phyloP scores from a whole-genome alignment of 176 grass and related monocot species.

The Areca catechu region DNA sequence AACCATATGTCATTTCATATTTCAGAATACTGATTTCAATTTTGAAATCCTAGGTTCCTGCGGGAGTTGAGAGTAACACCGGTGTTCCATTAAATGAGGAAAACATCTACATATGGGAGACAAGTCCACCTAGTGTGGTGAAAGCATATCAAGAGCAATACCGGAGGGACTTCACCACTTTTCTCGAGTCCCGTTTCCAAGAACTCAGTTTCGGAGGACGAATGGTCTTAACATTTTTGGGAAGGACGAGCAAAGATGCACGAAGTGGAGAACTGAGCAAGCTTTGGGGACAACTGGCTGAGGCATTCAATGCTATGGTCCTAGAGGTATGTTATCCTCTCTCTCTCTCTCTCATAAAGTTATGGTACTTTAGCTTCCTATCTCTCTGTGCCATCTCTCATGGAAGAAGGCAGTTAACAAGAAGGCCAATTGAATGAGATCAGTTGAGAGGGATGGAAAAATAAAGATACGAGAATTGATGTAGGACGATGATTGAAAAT shows the following conservation, averaged over 20 bases:
- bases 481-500: no score
- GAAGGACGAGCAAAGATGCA: constrained; percentile 23
- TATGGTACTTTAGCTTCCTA: no score
- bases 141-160: constrained; percentile 27
- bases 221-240: constrained; percentile 37
- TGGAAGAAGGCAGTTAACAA: no score
- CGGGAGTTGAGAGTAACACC: background rate
- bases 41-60: background rate
- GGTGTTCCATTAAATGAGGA: constrained; percentile 18
- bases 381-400: no score
- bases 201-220: constrained; percentile 32
- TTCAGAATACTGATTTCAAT: no score
- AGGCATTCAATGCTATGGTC: constrained; percentile 36
- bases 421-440: no score
- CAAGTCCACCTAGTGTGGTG: constrained; percentile 23
- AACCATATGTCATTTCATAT: no score
- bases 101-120: constrained; percentile 39
- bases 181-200: constrained; percentile 23
- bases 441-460: no score
- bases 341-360: no score
- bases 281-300: constrained; percentile 15
- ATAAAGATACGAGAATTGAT: no score
- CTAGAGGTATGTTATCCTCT: constrained; percentile 2
- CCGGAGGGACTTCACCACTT: constrained; percentile 34
- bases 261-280: constrained; percentile 17